Base-by-base conservation (phyloP, 306 rosid species). In the Corylus avellana region DNA sequence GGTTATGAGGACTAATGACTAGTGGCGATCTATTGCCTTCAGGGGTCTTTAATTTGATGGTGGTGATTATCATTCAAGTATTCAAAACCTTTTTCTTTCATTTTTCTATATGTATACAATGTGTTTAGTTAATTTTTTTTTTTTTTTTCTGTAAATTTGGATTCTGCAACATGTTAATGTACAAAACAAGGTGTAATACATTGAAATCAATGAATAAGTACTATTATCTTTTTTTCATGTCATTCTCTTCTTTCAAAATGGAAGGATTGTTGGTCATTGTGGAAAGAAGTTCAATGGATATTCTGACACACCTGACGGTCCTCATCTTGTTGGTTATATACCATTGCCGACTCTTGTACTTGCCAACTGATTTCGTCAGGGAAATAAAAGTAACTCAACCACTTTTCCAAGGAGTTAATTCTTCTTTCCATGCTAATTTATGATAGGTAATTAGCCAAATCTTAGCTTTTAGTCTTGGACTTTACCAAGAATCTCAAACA, bases 1-100 rank as follows among this genome's bases (percentile, higher is more conserved):
- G 82, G 90, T 2, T 82, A 69, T 0, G 91, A 90, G 35, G 94
- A 91, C 37, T 89, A 8, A 51, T 74, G 77, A 82, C 22, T 71
- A 56, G 82, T 72, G 37, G 47, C 66, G 17, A 70, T 18, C 57
- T 78, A 8, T 32, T 14, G 44, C 70, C 32, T 63, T 35, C 70
- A 1, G 4, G n/a, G 42, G 4, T 62, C 39, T 4, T 11, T 2
- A 67, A 37, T 39, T 67, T 8, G 72, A 67, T 37, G 29, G 18
- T 67, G 13, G 8, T 66, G 8, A 18, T 56, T 42, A 14, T 4
- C 8, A 22, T 9, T 58, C 12, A 58, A 11, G 3, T 2, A 35
- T 18, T 42, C 53, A 68, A 18, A 42, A 42, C 51, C 8, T 46
- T 4, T 42, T 68, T 39, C 51, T 68, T 68, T n/a, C 44, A 17